Percentiles rank a stretch among this genome's conserved stretches.
phyloP scores from a whole-genome alignment of 192 early-diverging fungal species.

The Umbelopsis sp. region DNA sequence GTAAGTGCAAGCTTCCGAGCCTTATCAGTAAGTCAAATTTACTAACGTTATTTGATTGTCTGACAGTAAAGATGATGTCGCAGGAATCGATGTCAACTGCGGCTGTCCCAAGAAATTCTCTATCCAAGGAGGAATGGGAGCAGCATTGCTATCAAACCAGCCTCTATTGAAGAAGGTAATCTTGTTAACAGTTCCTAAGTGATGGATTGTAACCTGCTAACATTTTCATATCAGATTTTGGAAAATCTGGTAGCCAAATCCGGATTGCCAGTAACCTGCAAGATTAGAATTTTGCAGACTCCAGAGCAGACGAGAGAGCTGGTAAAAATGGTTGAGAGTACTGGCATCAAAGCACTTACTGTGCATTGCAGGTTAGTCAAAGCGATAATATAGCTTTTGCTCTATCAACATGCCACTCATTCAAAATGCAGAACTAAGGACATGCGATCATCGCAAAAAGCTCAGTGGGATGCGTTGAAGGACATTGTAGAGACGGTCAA shows the following conservation, averaged over 20 bases:
- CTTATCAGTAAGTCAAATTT: not conserved
- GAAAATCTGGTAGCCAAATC: constrained; percentile 70
- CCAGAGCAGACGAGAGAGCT: constrained; percentile 81
- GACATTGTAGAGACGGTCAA: constrained; percentile 70
- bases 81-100: constrained; percentile 96
- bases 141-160: constrained; percentile 84
- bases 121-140: constrained; percentile 91
- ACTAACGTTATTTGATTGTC: not conserved
- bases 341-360: constrained; percentile 84
- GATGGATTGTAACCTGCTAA: not conserved
- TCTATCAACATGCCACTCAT: not conserved
- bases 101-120: constrained; percentile 98
- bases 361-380: constrained; percentile 80
- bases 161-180: constrained; percentile 72
- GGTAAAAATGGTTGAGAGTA: constrained; percentile 79
- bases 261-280: constrained; percentile 43
- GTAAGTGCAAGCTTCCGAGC: constrained; percentile 45
- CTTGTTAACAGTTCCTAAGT: not conserved
- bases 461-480: constrained; percentile 83
- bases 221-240: constrained; percentile 55
- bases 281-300: constrained; percentile 64
- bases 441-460: constrained; percentile 79
- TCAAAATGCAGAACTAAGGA: constrained; percentile 53
- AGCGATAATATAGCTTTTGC: not conserved
- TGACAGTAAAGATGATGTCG: constrained; percentile 75